phyloP scores from a whole-genome alignment of 2,329 filamentous ascomycete genomes.

The Fusarium robinianum region DNA sequence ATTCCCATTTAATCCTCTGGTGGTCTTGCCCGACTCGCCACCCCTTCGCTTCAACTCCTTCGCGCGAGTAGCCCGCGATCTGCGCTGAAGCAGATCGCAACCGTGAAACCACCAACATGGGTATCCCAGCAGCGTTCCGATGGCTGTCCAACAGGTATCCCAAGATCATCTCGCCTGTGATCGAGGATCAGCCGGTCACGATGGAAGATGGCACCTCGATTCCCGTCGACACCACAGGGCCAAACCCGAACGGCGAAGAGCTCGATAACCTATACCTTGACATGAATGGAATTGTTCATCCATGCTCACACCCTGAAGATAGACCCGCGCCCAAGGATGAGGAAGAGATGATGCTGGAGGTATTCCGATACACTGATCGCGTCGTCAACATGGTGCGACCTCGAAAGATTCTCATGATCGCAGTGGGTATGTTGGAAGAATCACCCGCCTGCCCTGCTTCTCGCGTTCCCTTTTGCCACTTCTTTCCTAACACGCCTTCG shows the following conservation, averaged over 20 bases:
- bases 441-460: not conserved
- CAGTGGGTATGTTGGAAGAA: constrained; percentile 72
- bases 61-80: constrained; percentile 14
- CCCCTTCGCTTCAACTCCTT: not conserved
- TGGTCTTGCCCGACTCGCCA: constrained; percentile 9
- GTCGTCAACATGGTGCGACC: constrained; percentile 99
- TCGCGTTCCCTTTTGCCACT: not conserved
- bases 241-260: constrained; percentile 97
- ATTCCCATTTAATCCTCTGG: not conserved
- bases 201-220: constrained; percentile 81
- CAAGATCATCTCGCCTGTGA: constrained; percentile 91
- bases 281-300: constrained; percentile 99
- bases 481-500: too few species aligned
- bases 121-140: constrained; percentile 92
- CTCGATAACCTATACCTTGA: constrained; percentile 98
- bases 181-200: constrained; percentile 80
- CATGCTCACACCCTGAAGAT: constrained; percentile 96
- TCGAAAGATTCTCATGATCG: constrained; percentile 94
- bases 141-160: constrained; percentile 98
- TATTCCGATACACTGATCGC: constrained; percentile 98
- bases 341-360: constrained; percentile 98
- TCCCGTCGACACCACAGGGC: constrained; percentile 79
- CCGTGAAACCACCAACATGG: constrained; percentile 62
- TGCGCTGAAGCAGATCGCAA: constrained; percentile 3
- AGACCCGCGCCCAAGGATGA: constrained; percentile 88